These are phyloP conservation scores for Spergularia azorica DNA, from an alignment of 179 eudicot species.

Conservation along the genomic window DNA sequence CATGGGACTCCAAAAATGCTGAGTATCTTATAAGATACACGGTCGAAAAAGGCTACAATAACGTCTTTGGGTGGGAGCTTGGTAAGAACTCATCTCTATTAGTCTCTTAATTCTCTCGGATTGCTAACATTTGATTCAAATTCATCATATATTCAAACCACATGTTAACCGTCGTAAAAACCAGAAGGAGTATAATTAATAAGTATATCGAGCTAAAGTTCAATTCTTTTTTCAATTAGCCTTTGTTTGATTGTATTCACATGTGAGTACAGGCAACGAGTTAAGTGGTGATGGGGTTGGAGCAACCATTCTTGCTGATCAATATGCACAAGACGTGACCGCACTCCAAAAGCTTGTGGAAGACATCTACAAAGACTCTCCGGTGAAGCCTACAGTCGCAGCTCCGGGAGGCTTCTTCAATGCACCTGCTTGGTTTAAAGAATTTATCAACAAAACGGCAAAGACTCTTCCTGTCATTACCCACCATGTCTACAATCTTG, in stretches of 20 bases:
- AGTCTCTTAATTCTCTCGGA: too few species aligned
- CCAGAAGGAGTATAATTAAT: too few species aligned
- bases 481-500: slow-evolving; percentile 73
- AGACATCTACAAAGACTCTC: slow-evolving; percentile 30
- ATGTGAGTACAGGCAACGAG: slow-evolving; percentile 55
- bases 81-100: slow-evolving; percentile 34
- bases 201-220: too few species aligned
- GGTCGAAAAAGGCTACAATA: slow-evolving; percentile 44
- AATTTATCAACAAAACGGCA: slow-evolving; percentile 40
- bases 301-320: slow-evolving; percentile 45
- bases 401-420: slow-evolving; percentile 72
- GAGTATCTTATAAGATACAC: slow-evolving; percentile 56
- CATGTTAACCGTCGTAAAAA: too few species aligned
- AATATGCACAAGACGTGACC: slow-evolving; percentile 47
- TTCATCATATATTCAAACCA: too few species aligned
- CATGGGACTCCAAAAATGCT: slow-evolving; percentile 60
- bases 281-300: slow-evolving; percentile 60
- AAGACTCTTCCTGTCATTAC: slow-evolving; percentile 44
- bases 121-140: too few species aligned
- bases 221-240: not conserved
- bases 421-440: slow-evolving; percentile 43
- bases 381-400: slow-evolving; percentile 36
- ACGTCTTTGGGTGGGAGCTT: slow-evolving; percentile 59
- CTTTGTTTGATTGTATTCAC: not conserved
- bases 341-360: slow-evolving; percentile 37